phyloP scores from a whole-genome alignment of 140 eudicot species.

The Bidens hawaiensis region DNA sequence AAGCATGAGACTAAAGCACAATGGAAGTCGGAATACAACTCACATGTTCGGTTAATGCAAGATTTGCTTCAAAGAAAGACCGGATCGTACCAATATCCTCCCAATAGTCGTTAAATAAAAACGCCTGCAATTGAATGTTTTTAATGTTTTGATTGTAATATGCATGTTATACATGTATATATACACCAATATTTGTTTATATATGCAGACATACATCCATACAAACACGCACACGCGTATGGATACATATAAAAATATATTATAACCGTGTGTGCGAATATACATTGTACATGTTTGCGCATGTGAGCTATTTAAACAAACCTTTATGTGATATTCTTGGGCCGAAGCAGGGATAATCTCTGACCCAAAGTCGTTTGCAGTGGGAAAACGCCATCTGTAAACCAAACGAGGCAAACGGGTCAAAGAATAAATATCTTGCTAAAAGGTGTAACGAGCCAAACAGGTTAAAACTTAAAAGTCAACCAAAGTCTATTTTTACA shows the following conservation, averaged over 20 bases:
- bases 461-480: background rate
- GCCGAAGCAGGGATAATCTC: conserved; percentile 98
- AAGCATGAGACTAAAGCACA: background rate
- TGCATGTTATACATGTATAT: too few relatives aligned
- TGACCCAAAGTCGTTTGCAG: conserved; percentile 95
- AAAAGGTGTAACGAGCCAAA: background rate
- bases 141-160: background rate
- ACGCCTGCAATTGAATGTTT: conserved; percentile 55
- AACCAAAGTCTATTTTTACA: background rate
- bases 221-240: background rate
- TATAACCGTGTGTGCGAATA: background rate
- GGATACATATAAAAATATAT: background rate
- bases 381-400: conserved; percentile 96
- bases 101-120: conserved; percentile 91
- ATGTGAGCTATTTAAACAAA: conserved; percentile 13
- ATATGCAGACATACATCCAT: background rate
- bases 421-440: background rate
- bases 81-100: conserved; percentile 97
- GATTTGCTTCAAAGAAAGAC: conserved; percentile 96
- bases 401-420: background rate
- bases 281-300: background rate
- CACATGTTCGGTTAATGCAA: conserved; percentile 92
- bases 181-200: background rate
- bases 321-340: conserved; percentile 65
- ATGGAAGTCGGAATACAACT: conserved; percentile 23